Evolutionary conservation across 805 yeast genomes (phyloP).

Genomic region (Vanderwaltozyma polyspora): DNA sequence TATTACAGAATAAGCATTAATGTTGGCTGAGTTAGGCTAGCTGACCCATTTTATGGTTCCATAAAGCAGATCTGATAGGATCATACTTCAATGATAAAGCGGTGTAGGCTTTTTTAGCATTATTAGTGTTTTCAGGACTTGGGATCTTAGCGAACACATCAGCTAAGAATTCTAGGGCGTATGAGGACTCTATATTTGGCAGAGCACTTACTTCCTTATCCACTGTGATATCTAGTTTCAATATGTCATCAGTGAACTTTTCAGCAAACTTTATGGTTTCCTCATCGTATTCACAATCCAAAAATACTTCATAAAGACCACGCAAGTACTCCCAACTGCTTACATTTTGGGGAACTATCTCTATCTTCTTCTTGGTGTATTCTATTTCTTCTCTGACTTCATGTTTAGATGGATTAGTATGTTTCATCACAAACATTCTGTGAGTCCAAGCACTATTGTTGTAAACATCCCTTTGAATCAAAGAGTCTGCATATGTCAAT

Average conservation of each 20-base stretch:
- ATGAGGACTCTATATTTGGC: slow-evolving; percentile 35
- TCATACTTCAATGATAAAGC: slow-evolving; percentile 45
- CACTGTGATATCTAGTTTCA: slow-evolving; percentile 9
- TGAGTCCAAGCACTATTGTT: slow-evolving; percentile 95
- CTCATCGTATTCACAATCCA: slow-evolving; percentile 19
- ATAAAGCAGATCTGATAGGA: slow-evolving; percentile 50
- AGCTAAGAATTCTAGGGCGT: slow-evolving; percentile 55
- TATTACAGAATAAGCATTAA: too few species aligned
- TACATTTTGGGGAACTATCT: slow-evolving; percentile 63
- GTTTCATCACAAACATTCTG: slow-evolving; percentile 48
- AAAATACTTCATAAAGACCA: slow-evolving; percentile 38
- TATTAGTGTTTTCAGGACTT: slow-evolving; percentile 22
- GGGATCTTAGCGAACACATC: slow-evolving; percentile 31
- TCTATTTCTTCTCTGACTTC: slow-evolving; percentile 37
- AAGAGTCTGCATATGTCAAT: slow-evolving; percentile 35
- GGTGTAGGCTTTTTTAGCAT: slow-evolving; percentile 37
- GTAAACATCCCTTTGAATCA: slow-evolving; percentile 53
- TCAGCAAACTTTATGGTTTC: slow-evolving; percentile 37
- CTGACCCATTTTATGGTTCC: slow-evolving; percentile 40
- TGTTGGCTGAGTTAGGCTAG: slow-evolving; percentile 1
- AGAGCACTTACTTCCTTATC: slow-evolving; percentile 2
- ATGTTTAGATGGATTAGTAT: slow-evolving; percentile 10
- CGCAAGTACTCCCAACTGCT: slow-evolving; percentile 76
- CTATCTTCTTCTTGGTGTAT: slow-evolving; percentile 40
- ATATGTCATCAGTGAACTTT: slow-evolving; percentile 29